These are phyloP conservation scores for Euphorbia tirucalli DNA, from an alignment of 345 rosid genomes.

Conservation along the genomic window DNA sequence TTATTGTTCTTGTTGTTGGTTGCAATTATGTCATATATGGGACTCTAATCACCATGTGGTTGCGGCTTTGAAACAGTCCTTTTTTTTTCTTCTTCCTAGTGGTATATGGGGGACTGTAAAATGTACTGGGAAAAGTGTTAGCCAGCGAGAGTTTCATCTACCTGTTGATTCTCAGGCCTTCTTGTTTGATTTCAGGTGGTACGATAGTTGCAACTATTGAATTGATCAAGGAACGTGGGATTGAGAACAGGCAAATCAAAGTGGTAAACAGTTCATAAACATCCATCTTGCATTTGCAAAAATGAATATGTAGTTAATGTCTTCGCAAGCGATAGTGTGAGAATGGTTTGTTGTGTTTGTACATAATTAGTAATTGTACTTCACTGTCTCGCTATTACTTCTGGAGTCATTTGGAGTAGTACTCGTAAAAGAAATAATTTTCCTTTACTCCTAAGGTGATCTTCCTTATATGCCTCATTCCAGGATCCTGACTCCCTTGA, in stretches of 20 bases:
- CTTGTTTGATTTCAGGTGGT: conserved; percentile 56
- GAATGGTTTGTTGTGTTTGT: neutral
- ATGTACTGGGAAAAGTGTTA: neutral
- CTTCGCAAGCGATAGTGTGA: neutral
- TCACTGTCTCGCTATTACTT: neutral
- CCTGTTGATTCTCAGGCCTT: neutral
- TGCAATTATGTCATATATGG: no score
- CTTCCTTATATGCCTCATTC: neutral
- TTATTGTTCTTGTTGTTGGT: no score
- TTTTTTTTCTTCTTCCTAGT: neutral
- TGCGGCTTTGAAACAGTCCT: neutral
- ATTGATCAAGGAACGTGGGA: conserved; percentile 66
- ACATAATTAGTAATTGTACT: neutral
- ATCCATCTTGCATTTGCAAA: neutral
- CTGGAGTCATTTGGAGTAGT: neutral
- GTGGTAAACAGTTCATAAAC: conserved; percentile 50
- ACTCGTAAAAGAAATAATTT: neutral
- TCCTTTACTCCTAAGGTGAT: neutral
- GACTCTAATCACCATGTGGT: no score
- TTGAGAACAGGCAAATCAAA: conserved; percentile 74
- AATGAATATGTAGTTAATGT: neutral
- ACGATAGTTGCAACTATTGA: conserved; percentile 75
- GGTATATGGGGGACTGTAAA: neutral
- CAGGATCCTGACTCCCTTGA: neutral
- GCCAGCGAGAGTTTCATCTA: neutral